Evolutionary conservation across 768 basidiomycete species (phyloP).

Genomic region (Cystofilobasidium ferigula): DNA sequence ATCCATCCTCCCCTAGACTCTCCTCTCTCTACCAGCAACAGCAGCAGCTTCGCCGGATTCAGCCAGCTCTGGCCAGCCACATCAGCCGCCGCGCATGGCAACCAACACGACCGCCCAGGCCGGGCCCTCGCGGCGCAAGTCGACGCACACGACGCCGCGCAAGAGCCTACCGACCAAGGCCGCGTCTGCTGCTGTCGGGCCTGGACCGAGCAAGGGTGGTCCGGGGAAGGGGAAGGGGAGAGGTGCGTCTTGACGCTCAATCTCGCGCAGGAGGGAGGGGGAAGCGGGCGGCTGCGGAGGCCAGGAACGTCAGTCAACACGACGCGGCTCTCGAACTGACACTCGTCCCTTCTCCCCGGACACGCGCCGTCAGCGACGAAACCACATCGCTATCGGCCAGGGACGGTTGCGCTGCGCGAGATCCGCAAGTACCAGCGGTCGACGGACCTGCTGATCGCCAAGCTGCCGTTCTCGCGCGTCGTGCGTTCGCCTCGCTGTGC

Average conservation of each 20-base stretch:
- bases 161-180: conserved; percentile 1
- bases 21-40: too few species aligned
- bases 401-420: conserved; percentile 79
- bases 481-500: conserved; percentile 45
- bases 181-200: not conserved
- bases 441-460: conserved; percentile 75
- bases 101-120: conserved; percentile 12
- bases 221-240: not conserved
- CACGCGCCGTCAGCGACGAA: conserved; percentile 25
- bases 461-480: conserved; percentile 82
- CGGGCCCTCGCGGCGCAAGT: conserved; percentile 3
- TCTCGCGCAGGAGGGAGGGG: not conserved
- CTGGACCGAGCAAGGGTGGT: not conserved
- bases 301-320: not conserved
- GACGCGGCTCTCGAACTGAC: too few species aligned
- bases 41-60: too few species aligned
- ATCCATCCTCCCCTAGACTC: too few species aligned
- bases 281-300: not conserved
- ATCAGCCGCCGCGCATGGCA: not conserved
- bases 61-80: too few species aligned
- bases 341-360: not conserved
- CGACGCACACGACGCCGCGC: conserved; percentile 3
- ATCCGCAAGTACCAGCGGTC: conserved; percentile 90
- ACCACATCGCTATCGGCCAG: conserved; percentile 71
- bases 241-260: not conserved